Evolutionary conservation across 495 filamentous ascomycete genomes (phyloP).

Genomic region (Xylaria curta): DNA sequence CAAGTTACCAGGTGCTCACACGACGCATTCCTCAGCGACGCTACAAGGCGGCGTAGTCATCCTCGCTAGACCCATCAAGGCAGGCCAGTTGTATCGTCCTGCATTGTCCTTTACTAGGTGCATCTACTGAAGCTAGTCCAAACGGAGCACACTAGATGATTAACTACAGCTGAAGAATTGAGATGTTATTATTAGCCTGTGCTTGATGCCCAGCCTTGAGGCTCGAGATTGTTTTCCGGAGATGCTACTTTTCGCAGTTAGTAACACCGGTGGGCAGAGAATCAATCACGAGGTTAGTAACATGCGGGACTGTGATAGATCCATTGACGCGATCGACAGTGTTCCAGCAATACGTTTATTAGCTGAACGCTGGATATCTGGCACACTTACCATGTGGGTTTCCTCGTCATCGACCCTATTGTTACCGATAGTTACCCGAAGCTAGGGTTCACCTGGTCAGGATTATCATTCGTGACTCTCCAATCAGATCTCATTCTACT

Average conservation of each 20-base stretch:
- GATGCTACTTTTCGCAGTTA: not conserved
- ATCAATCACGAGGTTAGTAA: not conserved
- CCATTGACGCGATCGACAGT: not conserved
- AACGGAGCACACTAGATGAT: not conserved
- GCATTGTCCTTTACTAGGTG: not conserved
- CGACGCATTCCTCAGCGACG: not conserved
- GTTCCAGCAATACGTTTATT: not conserved
- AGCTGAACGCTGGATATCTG: not conserved
- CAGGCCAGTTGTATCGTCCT: not conserved
- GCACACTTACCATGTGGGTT: not conserved
- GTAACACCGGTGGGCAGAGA: not conserved
- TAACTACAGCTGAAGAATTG: not conserved
- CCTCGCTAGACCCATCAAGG: conserved; percentile 18
- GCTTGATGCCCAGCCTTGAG: not conserved
- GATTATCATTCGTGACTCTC: not conserved
- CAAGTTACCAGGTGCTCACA: not conserved
- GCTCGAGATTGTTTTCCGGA: not conserved
- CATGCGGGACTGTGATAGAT: not conserved
- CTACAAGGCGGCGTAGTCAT: not conserved
- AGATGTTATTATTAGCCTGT: conserved; percentile 1
- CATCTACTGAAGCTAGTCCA: not conserved
- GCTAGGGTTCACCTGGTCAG: not conserved
- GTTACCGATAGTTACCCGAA: not conserved
- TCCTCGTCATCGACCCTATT: not conserved
- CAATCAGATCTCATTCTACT: not conserved